phyloP scores from a whole-genome alignment of 768 basidiomycete genomes.

The Mycena latifolia region DNA sequence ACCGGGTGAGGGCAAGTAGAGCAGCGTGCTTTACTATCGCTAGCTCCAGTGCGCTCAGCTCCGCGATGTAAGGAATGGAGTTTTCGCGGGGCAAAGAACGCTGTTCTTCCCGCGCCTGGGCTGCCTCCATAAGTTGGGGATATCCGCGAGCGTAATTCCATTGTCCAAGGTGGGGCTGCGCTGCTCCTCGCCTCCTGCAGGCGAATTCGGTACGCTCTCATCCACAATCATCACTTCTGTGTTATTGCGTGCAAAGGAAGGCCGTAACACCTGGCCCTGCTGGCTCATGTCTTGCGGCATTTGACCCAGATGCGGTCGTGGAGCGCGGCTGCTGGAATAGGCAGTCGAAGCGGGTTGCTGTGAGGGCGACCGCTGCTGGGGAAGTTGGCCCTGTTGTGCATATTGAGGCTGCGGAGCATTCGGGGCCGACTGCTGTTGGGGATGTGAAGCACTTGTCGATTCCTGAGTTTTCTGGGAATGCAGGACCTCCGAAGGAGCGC shows the following conservation, averaged over 20 bases:
- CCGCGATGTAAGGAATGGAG: constrained; percentile 86
- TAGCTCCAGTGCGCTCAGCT: constrained; percentile 86
- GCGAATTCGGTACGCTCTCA: constrained; percentile 80
- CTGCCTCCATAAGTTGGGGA: constrained; percentile 92
- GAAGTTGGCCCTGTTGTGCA: constrained; percentile 51
- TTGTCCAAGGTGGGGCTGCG: constrained; percentile 67
- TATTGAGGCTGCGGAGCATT: constrained; percentile 46
- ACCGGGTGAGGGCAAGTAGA: constrained; percentile 82
- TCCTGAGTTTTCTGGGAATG: constrained; percentile 63
- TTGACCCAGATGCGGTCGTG: constrained; percentile 54
- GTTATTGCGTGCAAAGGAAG: constrained; percentile 81
- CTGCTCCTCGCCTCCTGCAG: constrained; percentile 63
- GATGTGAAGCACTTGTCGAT: constrained; percentile 51
- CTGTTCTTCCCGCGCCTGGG: constrained; percentile 89
- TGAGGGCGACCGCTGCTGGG: constrained; percentile 47
- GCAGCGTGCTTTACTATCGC: constrained; percentile 95
- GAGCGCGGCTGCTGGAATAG: constrained; percentile 44
- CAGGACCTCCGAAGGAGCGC: constrained; percentile 75
- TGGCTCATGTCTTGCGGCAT: constrained; percentile 52
- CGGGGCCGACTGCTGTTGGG: constrained; percentile 41
- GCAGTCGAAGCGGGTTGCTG: constrained; percentile 42
- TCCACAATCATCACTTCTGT: constrained; percentile 93
- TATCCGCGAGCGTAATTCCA: constrained; percentile 93
- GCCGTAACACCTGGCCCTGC: constrained; percentile 70
- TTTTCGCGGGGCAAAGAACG: constrained; percentile 85